A percentile compares a stretch with the other conserved stretches of the same genome.
Evolutionary conservation across 371 early-diverging fungal species (phyloP).

Genomic region (Choanephora cucurbitarum): DNA sequence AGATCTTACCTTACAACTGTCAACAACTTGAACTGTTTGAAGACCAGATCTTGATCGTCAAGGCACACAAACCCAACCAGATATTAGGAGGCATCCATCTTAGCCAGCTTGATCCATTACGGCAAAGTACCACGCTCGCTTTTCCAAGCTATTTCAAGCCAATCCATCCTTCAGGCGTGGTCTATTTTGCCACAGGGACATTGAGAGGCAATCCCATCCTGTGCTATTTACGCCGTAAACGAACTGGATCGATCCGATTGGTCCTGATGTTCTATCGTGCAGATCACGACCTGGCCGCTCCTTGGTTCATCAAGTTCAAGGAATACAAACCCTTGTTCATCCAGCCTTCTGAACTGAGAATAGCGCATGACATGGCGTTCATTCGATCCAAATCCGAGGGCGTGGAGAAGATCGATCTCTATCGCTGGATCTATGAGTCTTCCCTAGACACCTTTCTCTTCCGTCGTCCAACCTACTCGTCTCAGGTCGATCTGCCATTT

Average conservation of each 20-base stretch:
- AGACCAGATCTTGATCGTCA: slow-evolving; percentile 9
- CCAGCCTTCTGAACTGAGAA: slow-evolving; percentile 16
- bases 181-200: slow-evolving; percentile 22
- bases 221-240: slow-evolving; percentile 21
- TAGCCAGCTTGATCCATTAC: slow-evolving; percentile 10
- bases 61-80: slow-evolving; percentile 12
- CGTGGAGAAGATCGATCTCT: slow-evolving; percentile 15
- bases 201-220: slow-evolving; percentile 16
- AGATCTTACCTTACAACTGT: slow-evolving; percentile 14
- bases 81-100: slow-evolving; percentile 14
- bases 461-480: slow-evolving; percentile 5
- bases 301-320: slow-evolving; percentile 17
- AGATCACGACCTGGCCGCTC: slow-evolving; percentile 1
- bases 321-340: slow-evolving; percentile 19
- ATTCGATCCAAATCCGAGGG: slow-evolving; percentile 18
- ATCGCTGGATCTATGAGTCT: slow-evolving; percentile 10
- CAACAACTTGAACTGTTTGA: slow-evolving; percentile 20
- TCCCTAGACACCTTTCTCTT: not conserved
- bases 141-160: slow-evolving; percentile 9
- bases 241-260: slow-evolving; percentile 21
- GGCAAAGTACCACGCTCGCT: not conserved
- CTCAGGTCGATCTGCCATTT: slow-evolving; percentile 6
- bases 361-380: slow-evolving; percentile 15
- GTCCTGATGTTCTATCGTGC: slow-evolving; percentile 18
- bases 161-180: slow-evolving; percentile 17